A percentile compares a stretch with the other conserved stretches of the same genome.
phyloP scores from a whole-genome alignment of 352 stramenopile species.

The Phytophthora parvispora region DNA sequence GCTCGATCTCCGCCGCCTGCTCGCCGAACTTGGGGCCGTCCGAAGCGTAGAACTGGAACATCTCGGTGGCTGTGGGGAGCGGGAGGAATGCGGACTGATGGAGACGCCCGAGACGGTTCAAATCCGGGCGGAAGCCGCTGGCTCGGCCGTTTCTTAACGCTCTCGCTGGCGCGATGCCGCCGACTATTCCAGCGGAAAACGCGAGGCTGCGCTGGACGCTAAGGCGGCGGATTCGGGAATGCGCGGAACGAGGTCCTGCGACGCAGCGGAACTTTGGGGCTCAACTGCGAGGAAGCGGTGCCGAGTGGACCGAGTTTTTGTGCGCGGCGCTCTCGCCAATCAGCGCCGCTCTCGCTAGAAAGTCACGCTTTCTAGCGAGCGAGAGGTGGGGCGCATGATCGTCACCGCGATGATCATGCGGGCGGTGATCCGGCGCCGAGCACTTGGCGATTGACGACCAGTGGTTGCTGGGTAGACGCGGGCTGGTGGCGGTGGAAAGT shows the following conservation, averaged over 20 bases:
- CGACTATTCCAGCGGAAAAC: conserved; percentile 1
- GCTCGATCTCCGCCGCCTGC: conserved; percentile 48
- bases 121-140: conserved; percentile 18
- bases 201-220: background rate
- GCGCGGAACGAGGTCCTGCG: background rate
- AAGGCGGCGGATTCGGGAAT: background rate
- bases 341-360: background rate
- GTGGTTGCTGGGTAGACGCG: background rate
- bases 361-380: too few species aligned
- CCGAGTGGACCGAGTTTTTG: background rate
- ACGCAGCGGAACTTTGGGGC: background rate
- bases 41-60: conserved; percentile 39
- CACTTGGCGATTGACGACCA: background rate
- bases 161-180: conserved; percentile 4
- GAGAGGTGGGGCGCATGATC: conserved; percentile 1
- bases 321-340: background rate
- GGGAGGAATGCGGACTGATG: background rate
- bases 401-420: conserved; percentile 18
- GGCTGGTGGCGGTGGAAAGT: background rate
- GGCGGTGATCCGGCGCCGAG: background rate
- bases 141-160: conserved; percentile 25
- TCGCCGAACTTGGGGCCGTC: conserved; percentile 14
- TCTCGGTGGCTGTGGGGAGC: background rate
- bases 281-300: background rate
- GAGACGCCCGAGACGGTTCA: conserved; percentile 8